A percentile compares a stretch with the other conserved stretches of the same genome.
Evolutionary conservation across 208 protist species (phyloP).

Genomic region (Trypanosoma theileri): DNA sequence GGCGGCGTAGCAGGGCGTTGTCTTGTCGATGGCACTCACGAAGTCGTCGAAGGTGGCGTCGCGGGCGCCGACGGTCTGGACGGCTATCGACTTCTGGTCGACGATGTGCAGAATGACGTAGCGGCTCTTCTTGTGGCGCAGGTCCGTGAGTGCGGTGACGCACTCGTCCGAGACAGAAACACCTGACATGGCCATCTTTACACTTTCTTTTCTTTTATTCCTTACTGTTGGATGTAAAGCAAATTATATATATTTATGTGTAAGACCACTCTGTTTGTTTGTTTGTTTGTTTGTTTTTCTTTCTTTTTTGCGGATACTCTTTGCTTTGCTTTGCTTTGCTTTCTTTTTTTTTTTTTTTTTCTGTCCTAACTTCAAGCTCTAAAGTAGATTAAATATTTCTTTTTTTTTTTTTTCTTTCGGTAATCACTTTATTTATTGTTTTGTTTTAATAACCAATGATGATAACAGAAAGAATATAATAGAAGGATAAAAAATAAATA

Average conservation of each 20-base stretch:
- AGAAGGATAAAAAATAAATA: constrained; percentile 19
- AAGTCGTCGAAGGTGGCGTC: constrained; percentile 79
- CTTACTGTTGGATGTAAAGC: neutral
- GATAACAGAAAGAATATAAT: constrained; percentile 21
- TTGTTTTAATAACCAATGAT: too few relatives aligned
- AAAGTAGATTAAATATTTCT: neutral
- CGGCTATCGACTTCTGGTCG: constrained; percentile 77
- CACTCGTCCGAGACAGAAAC: constrained; percentile 75
- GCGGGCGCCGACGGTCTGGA: constrained; percentile 55
- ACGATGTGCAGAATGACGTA: constrained; percentile 89
- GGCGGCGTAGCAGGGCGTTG: constrained; percentile 87
- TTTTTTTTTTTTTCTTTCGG: neutral
- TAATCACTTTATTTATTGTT: too few relatives aligned
- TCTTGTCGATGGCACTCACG: constrained; percentile 47
- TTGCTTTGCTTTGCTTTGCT: too few relatives aligned
- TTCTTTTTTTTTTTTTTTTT: too few relatives aligned
- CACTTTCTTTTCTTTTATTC: neutral
- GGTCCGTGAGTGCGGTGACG: constrained; percentile 56
- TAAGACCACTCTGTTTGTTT: neutral
- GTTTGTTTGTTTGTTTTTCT: neutral
- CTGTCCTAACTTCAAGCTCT: too few relatives aligned
- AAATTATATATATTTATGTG: neutral
- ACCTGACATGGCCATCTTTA: constrained; percentile 83
- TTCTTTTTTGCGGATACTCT: neutral
- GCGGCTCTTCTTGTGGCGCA: constrained; percentile 83